These are phyloP conservation scores for Debaryomycetaceae sp. DNA, from an alignment of 1,139 yeast genomes.

Conservation along the genomic window DNA sequence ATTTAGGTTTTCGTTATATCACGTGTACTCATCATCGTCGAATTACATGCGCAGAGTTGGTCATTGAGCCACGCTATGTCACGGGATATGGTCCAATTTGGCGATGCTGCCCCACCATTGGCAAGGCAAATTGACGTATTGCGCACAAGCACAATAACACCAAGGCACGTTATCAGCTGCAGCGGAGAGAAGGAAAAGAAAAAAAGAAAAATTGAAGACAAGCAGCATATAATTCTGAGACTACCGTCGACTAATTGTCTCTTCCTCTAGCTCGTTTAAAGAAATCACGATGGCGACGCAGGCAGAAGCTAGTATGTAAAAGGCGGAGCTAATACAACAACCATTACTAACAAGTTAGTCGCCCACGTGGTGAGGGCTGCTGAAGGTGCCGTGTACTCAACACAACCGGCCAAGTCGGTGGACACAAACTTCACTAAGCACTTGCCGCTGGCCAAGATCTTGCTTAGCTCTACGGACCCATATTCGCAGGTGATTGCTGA, in stretches of 20 bases:
- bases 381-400: constrained; percentile 27
- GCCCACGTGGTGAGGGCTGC: constrained; percentile 9
- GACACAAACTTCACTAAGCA: constrained; percentile 10
- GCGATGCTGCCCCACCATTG: constrained; percentile 5
- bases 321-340: too few species aligned
- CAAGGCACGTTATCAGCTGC: too few species aligned
- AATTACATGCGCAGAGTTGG: constrained; percentile 4
- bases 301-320: constrained; percentile 7
- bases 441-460: constrained; percentile 22
- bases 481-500: constrained; percentile 35
- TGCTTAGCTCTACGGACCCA: constrained; percentile 52
- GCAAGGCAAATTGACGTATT: constrained; percentile 2
- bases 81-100: constrained; percentile 8
- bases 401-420: constrained; percentile 36
- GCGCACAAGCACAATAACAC: background rate
- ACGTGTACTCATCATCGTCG: constrained; percentile 5
- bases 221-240: background rate
- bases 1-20: constrained; percentile 7
- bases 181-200: too few species aligned
- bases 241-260: background rate
- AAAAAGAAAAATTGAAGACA: background rate
- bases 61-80: constrained; percentile 9
- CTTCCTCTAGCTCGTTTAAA: background rate
- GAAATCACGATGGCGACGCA: constrained; percentile 4
- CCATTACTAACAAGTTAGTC: constrained; percentile 6